phyloP scores from a whole-genome alignment of 352 stramenopile genomes.

The Plasmopara halstedii region DNA sequence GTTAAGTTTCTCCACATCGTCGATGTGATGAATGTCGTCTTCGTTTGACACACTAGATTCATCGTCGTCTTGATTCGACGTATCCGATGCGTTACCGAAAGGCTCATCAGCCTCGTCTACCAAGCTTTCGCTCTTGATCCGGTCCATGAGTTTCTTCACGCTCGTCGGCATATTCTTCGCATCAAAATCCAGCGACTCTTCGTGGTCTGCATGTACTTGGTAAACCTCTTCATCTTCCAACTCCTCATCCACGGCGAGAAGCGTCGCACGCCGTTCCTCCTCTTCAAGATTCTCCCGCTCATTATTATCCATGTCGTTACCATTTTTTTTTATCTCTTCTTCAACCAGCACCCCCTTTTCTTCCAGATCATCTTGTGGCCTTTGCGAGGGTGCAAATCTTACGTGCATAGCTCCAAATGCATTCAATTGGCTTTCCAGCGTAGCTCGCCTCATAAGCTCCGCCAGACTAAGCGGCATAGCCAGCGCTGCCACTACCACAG shows the following conservation, averaged over 20 bases:
- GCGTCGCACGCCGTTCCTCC: conserved; percentile 17
- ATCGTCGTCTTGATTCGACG: conserved; percentile 35
- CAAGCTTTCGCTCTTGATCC: conserved; percentile 43
- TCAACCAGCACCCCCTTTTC: conserved; percentile 12
- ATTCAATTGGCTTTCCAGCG: conserved; percentile 14
- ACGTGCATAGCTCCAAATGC: conserved; percentile 25
- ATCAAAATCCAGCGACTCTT: conserved; percentile 40
- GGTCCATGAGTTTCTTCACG: conserved; percentile 38
- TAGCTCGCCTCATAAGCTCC: conserved; percentile 18
- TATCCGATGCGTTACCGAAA: conserved; percentile 1
- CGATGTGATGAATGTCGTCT: conserved; percentile 8
- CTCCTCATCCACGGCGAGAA: conserved; percentile 5
- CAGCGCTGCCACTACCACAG: conserved; percentile 18
- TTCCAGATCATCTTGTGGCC: conserved; percentile 9
- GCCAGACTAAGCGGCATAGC: conserved; percentile 17
- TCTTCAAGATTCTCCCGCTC: conserved; percentile 30
- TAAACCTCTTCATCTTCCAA: background rate
- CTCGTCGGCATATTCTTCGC: conserved; percentile 29
- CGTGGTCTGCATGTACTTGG: conserved; percentile 4
- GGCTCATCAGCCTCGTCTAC: conserved; percentile 11
- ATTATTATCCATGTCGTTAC: conserved; percentile 21
- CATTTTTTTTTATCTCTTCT: conserved; percentile 5
- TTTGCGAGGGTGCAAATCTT: conserved; percentile 15
- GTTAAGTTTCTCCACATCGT: conserved; percentile 13
- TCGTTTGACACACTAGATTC: conserved; percentile 5